Conservation (phyloP, 441 rosid species). For the Eugenia klotzschiana region DNA sequence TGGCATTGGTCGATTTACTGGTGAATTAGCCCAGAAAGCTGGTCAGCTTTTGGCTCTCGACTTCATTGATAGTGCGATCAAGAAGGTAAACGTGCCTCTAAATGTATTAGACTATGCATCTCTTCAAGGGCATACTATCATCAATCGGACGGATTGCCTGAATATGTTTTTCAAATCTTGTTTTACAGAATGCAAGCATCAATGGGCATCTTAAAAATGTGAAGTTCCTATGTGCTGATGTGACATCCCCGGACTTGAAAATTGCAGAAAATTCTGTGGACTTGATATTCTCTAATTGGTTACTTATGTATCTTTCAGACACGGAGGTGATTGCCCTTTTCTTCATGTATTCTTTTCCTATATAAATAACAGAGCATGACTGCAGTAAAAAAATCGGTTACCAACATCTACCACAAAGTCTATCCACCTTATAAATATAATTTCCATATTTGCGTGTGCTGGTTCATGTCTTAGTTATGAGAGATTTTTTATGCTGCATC, state of each 20-base stretch:
- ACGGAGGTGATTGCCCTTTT: slow-evolving; percentile 38
- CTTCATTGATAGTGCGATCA: slow-evolving; percentile 69
- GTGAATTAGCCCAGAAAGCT: slow-evolving; percentile 77
- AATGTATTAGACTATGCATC: not conserved
- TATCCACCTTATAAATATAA: not conserved
- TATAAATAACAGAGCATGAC: not conserved
- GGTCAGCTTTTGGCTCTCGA: slow-evolving; percentile 65
- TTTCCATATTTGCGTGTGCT: not conserved
- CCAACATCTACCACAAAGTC: not conserved
- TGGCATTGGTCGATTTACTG: slow-evolving; percentile 87
- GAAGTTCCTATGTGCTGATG: slow-evolving; percentile 83
- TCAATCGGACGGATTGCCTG: not conserved
- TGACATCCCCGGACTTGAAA: slow-evolving; percentile 58
- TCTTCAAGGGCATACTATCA: not conserved
- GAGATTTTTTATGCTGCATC: not conserved
- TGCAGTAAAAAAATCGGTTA: not conserved
- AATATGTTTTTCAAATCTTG: not conserved
- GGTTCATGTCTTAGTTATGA: not conserved
- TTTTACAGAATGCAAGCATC: slow-evolving; percentile 55
- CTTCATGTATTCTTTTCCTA: not conserved
- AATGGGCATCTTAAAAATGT: slow-evolving; percentile 79
- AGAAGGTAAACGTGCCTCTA: slow-evolving; percentile 37
- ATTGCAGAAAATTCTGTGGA: slow-evolving; percentile 57
- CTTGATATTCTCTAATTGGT: slow-evolving; percentile 88
- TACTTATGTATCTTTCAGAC: slow-evolving; percentile 92